Percentiles rank a stretch among this genome's conserved stretches.
Conservation (phyloP, 768 basidiomycete genomes). For the Leccinellum luteum region DNA sequence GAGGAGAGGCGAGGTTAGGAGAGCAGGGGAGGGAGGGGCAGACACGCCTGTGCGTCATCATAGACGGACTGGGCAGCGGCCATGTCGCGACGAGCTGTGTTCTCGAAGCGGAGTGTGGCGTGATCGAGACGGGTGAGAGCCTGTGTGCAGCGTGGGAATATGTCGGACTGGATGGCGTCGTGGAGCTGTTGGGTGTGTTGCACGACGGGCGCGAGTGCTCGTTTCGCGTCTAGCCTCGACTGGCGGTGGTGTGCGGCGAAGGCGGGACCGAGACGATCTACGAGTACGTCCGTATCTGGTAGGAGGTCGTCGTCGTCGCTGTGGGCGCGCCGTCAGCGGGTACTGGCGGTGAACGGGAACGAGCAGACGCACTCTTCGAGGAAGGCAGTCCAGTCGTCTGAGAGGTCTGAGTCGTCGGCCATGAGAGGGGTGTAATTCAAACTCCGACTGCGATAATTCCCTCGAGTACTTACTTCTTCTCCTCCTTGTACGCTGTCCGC, state of each 20-base stretch:
- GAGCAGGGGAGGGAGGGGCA: constrained; percentile 1
- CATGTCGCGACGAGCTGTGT: constrained; percentile 41
- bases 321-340: constrained; percentile 5
- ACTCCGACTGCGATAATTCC: constrained; percentile 16
- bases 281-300: constrained; percentile 42
- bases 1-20: constrained; percentile 13
- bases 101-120: constrained; percentile 53
- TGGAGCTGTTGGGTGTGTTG: constrained; percentile 37
- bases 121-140: constrained; percentile 55
- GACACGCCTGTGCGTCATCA: constrained; percentile 43
- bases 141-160: constrained; percentile 29
- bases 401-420: constrained; percentile 14
- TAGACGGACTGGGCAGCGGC: constrained; percentile 40
- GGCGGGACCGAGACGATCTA: constrained; percentile 45
- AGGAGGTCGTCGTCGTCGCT: constrained; percentile 36
- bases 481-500: constrained; percentile 13
- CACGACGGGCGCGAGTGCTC: constrained; percentile 36
- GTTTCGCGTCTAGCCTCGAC: constrained; percentile 30
- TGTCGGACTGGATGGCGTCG: constrained; percentile 31
- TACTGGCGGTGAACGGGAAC: background rate
- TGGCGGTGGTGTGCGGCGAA: constrained; percentile 32
- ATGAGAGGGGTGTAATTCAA: constrained; percentile 15
- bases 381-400: constrained; percentile 29
- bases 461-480: constrained; percentile 6
- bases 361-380: constrained; percentile 23